Evolutionary conservation across 768 basidiomycete genomes (phyloP), one percentile per base, ranked within the genome.

Genomic region (Glaciozyma antarctica): DNA sequence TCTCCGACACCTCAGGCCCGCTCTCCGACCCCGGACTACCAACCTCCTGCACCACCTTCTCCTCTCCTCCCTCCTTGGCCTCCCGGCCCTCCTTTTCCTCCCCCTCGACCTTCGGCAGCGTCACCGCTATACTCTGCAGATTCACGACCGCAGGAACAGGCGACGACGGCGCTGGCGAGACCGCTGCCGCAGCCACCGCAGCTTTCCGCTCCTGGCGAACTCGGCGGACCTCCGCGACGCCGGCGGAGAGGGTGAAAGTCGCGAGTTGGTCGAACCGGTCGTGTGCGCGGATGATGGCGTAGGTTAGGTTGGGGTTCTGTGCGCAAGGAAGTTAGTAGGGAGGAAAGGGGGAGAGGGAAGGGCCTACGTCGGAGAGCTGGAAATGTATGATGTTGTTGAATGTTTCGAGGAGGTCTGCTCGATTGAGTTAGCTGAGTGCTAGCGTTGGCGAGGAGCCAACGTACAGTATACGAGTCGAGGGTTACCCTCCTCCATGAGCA

Each of bases 401-500:
- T 3, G 86, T 84, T 75, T 99, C 95, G 52, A 98, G 81, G 81
- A 70, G 61, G 34, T 70, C 68, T 73, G 64, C 19, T 15, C 15
- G 16, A 8, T 19, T 9, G 34, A 5, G 24, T 45, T 5, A 30
- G 30, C 52, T 32, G 28, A 24, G 15, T 48, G 51, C 34, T 58
- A 10, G 22, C 53, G 30, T 5, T 19, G 16, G 17, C 3, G 7
- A 9, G 30, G 30, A 34, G 3, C 16, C 7, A 24, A 65, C 65
- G n/a, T 38, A 69, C 68, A 95, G 77, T 88, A 98, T 41, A 97
- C 81, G 38, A 97, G 78, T 66, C 95, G 79, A 2, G 95, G 95
- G 74, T 97, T 91, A 10, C 93, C 90, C 77, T 97, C 95, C 68
- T 98, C 95, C 4, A 88, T 86, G 24, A 99, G 78, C 43, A 98